A percentile compares a stretch with the other conserved stretches of the same genome.
Conservation (phyloP, 129 eudicot genomes). For the Flaveria robusta region DNA sequence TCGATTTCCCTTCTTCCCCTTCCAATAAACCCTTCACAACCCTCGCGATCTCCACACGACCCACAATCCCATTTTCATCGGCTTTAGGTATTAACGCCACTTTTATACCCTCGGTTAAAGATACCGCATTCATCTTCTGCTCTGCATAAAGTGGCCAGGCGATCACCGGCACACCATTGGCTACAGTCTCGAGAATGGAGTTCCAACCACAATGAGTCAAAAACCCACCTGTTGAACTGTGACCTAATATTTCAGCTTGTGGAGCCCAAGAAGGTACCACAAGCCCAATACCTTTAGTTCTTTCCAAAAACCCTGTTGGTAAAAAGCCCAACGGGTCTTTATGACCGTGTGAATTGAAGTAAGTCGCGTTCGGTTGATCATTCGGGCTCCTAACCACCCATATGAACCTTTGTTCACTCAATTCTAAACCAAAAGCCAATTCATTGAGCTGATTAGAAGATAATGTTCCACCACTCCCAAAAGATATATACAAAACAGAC, state of each 20-base stretch:
- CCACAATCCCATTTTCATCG: constrained; percentile 46
- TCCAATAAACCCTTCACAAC: constrained; percentile 45
- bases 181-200: constrained; percentile 58
- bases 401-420: constrained; percentile 62
- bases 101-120: constrained; percentile 46
- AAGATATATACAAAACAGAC: constrained; percentile 57
- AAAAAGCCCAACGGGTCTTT: constrained; percentile 44
- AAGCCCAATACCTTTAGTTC: constrained; percentile 46
- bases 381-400: constrained; percentile 57
- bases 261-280: constrained; percentile 66
- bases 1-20: constrained; percentile 59
- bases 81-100: constrained; percentile 43
- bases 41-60: constrained; percentile 39
- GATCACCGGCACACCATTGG: constrained; percentile 50
- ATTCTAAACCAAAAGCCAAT: constrained; percentile 57
- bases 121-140: constrained; percentile 67
- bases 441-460: constrained; percentile 47
- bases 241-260: constrained; percentile 47
- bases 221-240: constrained; percentile 55
- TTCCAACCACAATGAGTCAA: constrained; percentile 70
- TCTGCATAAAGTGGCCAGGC: constrained; percentile 70
- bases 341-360: constrained; percentile 14
- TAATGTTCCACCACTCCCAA: constrained; percentile 77
- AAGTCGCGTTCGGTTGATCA: constrained; percentile 39
- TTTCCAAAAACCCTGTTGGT: constrained; percentile 53